Evolutionary conservation across 2,329 filamentous ascomycete species (phyloP).

Genomic region (Penicillium nordicum): DNA sequence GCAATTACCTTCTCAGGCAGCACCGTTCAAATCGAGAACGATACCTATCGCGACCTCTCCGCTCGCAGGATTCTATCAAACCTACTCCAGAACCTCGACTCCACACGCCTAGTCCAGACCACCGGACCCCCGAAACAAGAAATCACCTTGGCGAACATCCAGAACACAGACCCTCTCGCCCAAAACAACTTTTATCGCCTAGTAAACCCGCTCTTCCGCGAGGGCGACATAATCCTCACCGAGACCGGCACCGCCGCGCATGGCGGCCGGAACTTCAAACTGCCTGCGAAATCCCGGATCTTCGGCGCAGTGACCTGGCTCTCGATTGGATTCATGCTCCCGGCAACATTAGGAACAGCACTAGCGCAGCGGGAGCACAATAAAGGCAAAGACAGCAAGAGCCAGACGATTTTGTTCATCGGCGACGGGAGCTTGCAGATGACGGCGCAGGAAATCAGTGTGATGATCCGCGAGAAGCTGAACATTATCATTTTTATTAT

Average conservation of each 20-base stretch:
- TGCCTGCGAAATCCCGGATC: slow-evolving; percentile 49
- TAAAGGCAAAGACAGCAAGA: slow-evolving; percentile 23
- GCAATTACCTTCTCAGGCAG: slow-evolving; percentile 79
- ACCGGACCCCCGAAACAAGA: slow-evolving; percentile 24
- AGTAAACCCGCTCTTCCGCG: slow-evolving; percentile 47
- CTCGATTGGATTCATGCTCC: slow-evolving; percentile 60
- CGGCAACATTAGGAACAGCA: slow-evolving; percentile 54
- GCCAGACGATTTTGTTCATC: slow-evolving; percentile 57
- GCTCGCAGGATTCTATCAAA: slow-evolving; percentile 77
- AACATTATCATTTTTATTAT: slow-evolving; percentile 52
- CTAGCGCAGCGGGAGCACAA: slow-evolving; percentile 45
- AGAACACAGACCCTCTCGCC: slow-evolving; percentile 46
- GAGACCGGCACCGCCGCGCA: slow-evolving; percentile 59
- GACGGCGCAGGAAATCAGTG: slow-evolving; percentile 64
- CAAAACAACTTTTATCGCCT: slow-evolving; percentile 51
- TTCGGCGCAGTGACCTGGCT: slow-evolving; percentile 57
- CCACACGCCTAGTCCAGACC: slow-evolving; percentile 53
- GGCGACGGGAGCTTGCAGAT: slow-evolving; percentile 65
- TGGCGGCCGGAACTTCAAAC: slow-evolving; percentile 51
- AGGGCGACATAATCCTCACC: slow-evolving; percentile 55
- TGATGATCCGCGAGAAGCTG: slow-evolving; percentile 56
- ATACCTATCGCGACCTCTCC: slow-evolving; percentile 71
- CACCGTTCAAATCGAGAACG: slow-evolving; percentile 69
- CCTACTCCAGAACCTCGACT: slow-evolving; percentile 60
- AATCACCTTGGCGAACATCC: slow-evolving; percentile 29